phyloP scores from a whole-genome alignment of 169 alveolate species.

The Plasmodium malariae region DNA sequence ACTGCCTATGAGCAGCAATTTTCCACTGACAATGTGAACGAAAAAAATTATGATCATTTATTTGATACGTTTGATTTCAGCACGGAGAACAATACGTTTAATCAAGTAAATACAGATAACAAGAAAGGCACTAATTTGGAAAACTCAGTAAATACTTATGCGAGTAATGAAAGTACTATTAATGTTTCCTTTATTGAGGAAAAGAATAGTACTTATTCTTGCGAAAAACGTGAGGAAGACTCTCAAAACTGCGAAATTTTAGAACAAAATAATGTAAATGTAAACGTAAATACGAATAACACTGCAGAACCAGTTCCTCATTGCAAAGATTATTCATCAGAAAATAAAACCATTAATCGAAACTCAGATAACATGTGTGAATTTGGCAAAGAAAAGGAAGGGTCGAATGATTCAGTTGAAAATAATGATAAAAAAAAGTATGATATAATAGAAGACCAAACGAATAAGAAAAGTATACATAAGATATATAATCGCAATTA shows the following conservation, averaged over 20 bases:
- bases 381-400: background rate
- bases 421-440: background rate
- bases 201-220: background rate
- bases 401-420: too few relatives aligned
- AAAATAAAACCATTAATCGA: background rate
- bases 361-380: too few relatives aligned
- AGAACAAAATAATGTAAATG: background rate
- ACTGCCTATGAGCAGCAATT: too few relatives aligned
- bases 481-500: background rate
- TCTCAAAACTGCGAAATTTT: background rate
- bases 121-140: background rate
- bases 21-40: constrained; percentile 1
- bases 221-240: background rate
- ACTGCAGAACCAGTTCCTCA: background rate
- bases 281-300: background rate
- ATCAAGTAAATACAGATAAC: background rate
- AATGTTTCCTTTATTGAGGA: background rate
- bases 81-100: background rate
- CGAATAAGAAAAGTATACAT: background rate
- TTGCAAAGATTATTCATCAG: background rate
- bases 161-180: background rate
- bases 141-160: background rate
- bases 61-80: constrained; percentile 56
- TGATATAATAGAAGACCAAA: background rate
- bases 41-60: constrained; percentile 34